Conservation (phyloP, 2,329 filamentous ascomycete species). For the Penicillium sp. region DNA sequence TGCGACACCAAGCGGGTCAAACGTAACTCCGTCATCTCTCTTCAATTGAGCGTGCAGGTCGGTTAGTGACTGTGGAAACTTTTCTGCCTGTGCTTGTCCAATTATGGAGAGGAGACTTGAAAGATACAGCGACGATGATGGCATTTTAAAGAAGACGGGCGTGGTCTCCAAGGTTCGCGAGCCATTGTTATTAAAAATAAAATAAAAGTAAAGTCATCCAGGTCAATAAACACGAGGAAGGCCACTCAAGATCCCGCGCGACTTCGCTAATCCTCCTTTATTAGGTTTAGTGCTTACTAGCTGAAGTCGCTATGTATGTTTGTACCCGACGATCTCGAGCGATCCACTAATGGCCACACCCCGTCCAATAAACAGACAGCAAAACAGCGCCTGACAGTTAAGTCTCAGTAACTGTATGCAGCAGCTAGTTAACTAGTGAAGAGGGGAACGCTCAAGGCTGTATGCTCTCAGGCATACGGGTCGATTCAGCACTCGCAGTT, state of each 20-base stretch:
- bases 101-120: background rate
- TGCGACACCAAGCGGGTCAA: slow-evolving; percentile 37
- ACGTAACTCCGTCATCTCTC: slow-evolving; percentile 23
- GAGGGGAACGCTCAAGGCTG: too few relatives aligned
- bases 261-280: background rate
- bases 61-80: background rate
- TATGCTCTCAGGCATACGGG: too few relatives aligned
- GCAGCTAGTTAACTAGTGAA: too few relatives aligned
- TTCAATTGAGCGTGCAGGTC: background rate
- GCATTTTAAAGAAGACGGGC: background rate
- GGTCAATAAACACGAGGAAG: background rate
- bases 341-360: background rate
- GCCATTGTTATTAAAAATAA: background rate
- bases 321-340: background rate
- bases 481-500: too few relatives aligned
- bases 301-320: background rate
- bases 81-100: background rate
- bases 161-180: background rate
- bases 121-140: background rate
- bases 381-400: too few relatives aligned
- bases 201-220: background rate
- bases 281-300: slow-evolving; percentile 1
- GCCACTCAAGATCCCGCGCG: background rate
- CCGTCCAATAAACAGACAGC: background rate
- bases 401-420: too few relatives aligned